Percentiles rank a stretch among this genome's conserved stretches.
phyloP scores from a whole-genome alignment of 495 filamentous ascomycete genomes.

The Tuber microsphaerosporum region DNA sequence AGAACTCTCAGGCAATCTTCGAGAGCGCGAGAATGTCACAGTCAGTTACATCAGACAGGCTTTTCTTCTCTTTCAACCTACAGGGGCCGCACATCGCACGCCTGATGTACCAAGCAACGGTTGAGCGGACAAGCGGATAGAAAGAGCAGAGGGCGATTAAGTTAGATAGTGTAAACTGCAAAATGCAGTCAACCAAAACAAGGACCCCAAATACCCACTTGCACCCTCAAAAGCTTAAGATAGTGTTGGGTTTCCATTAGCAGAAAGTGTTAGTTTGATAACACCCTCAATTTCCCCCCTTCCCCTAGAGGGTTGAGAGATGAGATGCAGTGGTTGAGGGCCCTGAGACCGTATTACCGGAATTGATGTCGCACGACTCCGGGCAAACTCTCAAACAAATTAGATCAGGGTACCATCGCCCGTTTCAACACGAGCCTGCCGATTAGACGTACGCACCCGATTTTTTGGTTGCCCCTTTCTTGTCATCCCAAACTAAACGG shows the following conservation, averaged over 20 bases:
- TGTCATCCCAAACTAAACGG: background rate
- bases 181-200: background rate
- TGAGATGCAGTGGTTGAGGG: background rate
- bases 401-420: background rate
- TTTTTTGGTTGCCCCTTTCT: slow-evolving; percentile 2
- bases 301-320: background rate
- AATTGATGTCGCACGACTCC: background rate
- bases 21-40: background rate
- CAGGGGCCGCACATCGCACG: background rate
- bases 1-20: background rate
- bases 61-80: background rate
- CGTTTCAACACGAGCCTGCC: background rate
- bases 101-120: background rate
- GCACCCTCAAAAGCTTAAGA: background rate
- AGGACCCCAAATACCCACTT: background rate
- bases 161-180: background rate
- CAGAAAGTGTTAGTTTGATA: background rate
- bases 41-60: background rate
- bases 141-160: background rate
- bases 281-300: background rate
- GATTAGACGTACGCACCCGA: background rate
- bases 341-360: background rate
- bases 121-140: background rate
- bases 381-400: background rate
- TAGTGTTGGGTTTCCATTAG: background rate